A percentile compares a stretch with the other conserved stretches of the same genome.
phyloP scores from a whole-genome alignment of 345 rosid genomes.

The Eutrema japonicum region DNA sequence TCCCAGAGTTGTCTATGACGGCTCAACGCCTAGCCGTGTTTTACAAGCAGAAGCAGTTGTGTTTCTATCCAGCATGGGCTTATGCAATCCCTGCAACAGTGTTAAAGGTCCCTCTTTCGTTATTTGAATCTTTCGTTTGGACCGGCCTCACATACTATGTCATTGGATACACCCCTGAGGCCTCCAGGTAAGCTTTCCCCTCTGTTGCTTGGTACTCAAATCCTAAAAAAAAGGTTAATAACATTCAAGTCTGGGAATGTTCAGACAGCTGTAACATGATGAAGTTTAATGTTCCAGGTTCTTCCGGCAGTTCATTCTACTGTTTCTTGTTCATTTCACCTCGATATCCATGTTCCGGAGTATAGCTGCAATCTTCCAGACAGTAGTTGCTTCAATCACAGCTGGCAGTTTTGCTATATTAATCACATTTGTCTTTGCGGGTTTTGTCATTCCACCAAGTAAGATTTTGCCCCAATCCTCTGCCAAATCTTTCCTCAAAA shows the following conservation, averaged over 20 bases:
- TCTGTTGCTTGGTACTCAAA: neutral
- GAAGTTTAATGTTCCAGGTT: slow-evolving; percentile 52
- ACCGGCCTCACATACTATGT: slow-evolving; percentile 68
- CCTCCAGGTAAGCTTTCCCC: slow-evolving; percentile 54
- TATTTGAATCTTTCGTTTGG: slow-evolving; percentile 69
- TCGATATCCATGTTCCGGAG: slow-evolving; percentile 76
- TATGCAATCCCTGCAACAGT: slow-evolving; percentile 82
- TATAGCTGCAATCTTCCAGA: slow-evolving; percentile 67
- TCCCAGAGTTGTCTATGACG: slow-evolving; percentile 79
- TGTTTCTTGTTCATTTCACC: slow-evolving; percentile 63
- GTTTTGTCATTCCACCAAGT: slow-evolving; percentile 74
- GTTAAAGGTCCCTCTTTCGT: slow-evolving; percentile 75
- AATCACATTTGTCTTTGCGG: slow-evolving; percentile 58
- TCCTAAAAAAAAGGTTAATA: neutral
- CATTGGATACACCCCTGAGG: slow-evolving; percentile 79
- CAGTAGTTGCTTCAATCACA: slow-evolving; percentile 54
- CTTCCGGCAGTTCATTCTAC: slow-evolving; percentile 66
- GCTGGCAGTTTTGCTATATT: slow-evolving; percentile 63
- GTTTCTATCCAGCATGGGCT: slow-evolving; percentile 90
- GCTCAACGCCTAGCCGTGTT: slow-evolving; percentile 81
- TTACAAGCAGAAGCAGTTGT: slow-evolving; percentile 87
- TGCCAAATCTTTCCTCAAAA: slow-evolving; percentile 11
- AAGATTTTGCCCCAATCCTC: slow-evolving; percentile 30
- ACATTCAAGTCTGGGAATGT: slow-evolving; percentile 4
- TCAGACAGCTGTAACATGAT: slow-evolving; percentile 6